These are phyloP conservation scores for Neurospora sp. DNA, from an alignment of 495 filamentous ascomycete genomes.

Conservation along the genomic window DNA sequence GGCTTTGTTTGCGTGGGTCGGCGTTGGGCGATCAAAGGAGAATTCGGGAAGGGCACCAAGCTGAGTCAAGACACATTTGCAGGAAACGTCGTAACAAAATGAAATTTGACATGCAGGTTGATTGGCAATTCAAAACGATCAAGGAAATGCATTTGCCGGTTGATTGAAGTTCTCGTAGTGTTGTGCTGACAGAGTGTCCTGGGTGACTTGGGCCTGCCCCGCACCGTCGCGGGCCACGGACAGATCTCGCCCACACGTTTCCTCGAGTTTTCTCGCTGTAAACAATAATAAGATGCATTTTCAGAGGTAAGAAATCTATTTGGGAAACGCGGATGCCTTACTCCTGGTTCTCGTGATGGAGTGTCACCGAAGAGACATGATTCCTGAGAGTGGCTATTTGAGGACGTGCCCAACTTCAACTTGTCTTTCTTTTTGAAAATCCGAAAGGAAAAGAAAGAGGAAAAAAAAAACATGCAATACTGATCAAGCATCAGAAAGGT, in stretches of 20 bases:
- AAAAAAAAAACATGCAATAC: not conserved
- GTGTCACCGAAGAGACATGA: not conserved
- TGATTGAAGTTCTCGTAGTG: not conserved
- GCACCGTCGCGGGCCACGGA: not conserved
- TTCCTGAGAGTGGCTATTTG: not conserved
- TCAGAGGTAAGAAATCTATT: not conserved
- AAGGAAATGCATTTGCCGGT: not conserved
- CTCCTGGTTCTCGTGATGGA: not conserved
- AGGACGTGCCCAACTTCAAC: not conserved
- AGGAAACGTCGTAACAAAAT: not conserved
- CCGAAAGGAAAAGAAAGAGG: not conserved
- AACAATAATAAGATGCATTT: not conserved
- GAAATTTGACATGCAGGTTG: fast-evolving
- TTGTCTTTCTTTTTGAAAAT: not conserved
- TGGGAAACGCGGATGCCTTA: too few species aligned
- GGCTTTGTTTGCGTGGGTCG: not conserved
- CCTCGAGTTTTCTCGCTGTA: not conserved
- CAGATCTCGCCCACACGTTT: not conserved
- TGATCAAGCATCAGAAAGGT: not conserved
- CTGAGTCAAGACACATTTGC: not conserved
- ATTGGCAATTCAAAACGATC: not conserved
- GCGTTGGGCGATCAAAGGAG: not conserved
- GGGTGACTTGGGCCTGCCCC: not conserved
- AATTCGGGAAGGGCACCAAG: not conserved
- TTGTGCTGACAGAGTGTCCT: not conserved